phyloP scores from a whole-genome alignment of 306 rosid genomes.

The Acacia crassicarpa region DNA sequence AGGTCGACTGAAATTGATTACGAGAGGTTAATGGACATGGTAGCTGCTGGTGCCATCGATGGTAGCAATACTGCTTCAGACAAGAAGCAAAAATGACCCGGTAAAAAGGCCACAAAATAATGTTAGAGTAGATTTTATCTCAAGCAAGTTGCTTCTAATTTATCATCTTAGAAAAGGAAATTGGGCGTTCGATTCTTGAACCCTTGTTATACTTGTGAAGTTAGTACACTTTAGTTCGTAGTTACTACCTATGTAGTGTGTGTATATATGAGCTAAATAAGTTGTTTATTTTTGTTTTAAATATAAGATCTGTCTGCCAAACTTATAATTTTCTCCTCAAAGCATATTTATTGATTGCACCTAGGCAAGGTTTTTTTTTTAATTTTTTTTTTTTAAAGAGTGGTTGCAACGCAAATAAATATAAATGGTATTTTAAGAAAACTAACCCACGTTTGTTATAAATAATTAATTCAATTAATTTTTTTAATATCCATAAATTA shows the following conservation, averaged over 20 bases:
- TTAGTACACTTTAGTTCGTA: constrained; percentile 10
- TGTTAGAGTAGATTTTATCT: constrained; percentile 28
- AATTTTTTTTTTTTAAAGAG: too few relatives aligned
- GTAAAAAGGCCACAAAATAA: background rate
- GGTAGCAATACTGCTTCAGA: constrained; percentile 40
- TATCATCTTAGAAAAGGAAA: constrained; percentile 31
- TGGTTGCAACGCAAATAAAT: too few relatives aligned
- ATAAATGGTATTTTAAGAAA: too few relatives aligned
- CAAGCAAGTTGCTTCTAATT: constrained; percentile 13
- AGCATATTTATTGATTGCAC: too few relatives aligned
- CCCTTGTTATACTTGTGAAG: constrained; percentile 35
- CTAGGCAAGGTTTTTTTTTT: too few relatives aligned
- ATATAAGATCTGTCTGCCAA: too few relatives aligned
- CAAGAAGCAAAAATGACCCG: constrained; percentile 39
- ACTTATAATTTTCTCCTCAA: too few relatives aligned
- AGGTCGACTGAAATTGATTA: constrained; percentile 49
- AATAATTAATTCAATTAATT: too few relatives aligned
- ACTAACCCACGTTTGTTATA: too few relatives aligned
- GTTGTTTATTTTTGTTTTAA: too few relatives aligned
- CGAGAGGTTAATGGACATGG: constrained; percentile 51
- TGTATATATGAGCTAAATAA: too few relatives aligned
- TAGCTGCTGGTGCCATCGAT: constrained; percentile 38
- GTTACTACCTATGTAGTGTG: background rate
- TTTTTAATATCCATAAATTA: too few relatives aligned
- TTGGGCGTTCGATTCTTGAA: constrained; percentile 25